Base-by-base conservation (phyloP, 257 asterid genomes). In the Solanum piurae region DNA sequence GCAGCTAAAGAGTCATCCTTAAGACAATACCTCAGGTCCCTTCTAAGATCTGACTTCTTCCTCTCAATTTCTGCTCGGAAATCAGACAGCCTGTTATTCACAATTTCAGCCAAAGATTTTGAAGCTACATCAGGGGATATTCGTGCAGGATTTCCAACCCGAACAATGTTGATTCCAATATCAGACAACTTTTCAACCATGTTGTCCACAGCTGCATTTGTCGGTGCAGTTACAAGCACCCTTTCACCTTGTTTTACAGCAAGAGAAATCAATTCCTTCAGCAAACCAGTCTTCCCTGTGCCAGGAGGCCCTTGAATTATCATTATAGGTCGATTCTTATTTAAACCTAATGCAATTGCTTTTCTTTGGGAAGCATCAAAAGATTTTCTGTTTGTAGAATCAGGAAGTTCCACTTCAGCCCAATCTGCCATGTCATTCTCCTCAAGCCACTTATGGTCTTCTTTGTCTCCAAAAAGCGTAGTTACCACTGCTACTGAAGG, bases 141-240 rank as follows among this genome's bases (percentile, higher is more conserved):
- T 49, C 98, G 92, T 14, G 97, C 98, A 72, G 99, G 99, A 90
- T 96, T 96, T 82, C 99, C 99, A 80, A 96, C 92, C 29, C 99
- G 94, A 49, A 96, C 99, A 86, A 96, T 92, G 83, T 93, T 88
- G 87, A 94, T 89, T 85, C 95, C 98, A 88, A 89, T 90, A 74
- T 88, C 94, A 49, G 97, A 94, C 86, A 96, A 88, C 85, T 95
- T 96, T 90, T 96, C 99, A 29, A 96, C 99, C 97, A 96, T 93
- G 93, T 96, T 96, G 90, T 96, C 99, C 40, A 96, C 98, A 87
- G 99, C 99, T 89, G 99, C 98, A 93, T 96, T 96, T 87, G 99
- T 96, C 36, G 99, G 98, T 88, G 99, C 98, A 5, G 98, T 95
- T 83, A 95, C 98, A 91, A 96, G 99, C 83, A 96, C 98, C 95